phyloP scores from a whole-genome alignment of 768 basidiomycete genomes.

The Russula sp. region DNA sequence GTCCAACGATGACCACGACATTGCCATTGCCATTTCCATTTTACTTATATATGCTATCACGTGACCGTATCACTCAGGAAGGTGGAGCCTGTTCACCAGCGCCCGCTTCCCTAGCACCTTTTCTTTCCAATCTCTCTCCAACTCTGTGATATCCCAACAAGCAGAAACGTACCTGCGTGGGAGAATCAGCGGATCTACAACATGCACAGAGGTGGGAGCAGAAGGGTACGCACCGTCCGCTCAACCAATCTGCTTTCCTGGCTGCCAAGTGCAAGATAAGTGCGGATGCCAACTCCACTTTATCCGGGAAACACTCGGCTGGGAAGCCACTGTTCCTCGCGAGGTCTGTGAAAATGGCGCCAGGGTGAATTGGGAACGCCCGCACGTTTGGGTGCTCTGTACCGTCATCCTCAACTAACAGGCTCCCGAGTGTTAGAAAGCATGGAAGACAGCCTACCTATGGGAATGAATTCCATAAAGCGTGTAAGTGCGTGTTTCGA shows the following conservation, averaged over 20 bases:
- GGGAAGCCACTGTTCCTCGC: not conserved
- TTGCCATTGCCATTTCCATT: too few species aligned
- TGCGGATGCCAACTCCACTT: not conserved
- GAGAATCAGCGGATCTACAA: not conserved
- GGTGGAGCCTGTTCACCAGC: too few species aligned
- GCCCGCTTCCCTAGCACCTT: too few species aligned
- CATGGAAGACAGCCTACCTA: not conserved
- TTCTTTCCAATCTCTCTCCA: constrained; percentile 1
- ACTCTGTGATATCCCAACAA: constrained; percentile 9
- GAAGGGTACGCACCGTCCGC: constrained; percentile 4
- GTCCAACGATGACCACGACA: too few species aligned
- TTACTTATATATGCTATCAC: too few species aligned
- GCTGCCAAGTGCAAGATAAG: constrained; percentile 7
- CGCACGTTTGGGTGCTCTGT: constrained; percentile 5
- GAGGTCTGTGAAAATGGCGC: not conserved
- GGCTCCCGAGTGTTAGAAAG: not conserved
- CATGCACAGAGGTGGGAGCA: not conserved
- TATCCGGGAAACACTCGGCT: not conserved
- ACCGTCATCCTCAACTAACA: not conserved
- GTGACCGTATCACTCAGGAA: too few species aligned
- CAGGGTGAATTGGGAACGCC: constrained; percentile 2
- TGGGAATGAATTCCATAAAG: constrained; percentile 6
- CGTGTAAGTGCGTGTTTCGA: constrained; percentile 7
- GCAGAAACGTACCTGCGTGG: not conserved
- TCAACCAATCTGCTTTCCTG: constrained; percentile 9